A percentile compares a stretch with the other conserved stretches of the same genome.
These are phyloP conservation scores for Rutstroemia sp. DNA, from an alignment of 2,329 filamentous ascomycete genomes.

Conservation along the genomic window DNA sequence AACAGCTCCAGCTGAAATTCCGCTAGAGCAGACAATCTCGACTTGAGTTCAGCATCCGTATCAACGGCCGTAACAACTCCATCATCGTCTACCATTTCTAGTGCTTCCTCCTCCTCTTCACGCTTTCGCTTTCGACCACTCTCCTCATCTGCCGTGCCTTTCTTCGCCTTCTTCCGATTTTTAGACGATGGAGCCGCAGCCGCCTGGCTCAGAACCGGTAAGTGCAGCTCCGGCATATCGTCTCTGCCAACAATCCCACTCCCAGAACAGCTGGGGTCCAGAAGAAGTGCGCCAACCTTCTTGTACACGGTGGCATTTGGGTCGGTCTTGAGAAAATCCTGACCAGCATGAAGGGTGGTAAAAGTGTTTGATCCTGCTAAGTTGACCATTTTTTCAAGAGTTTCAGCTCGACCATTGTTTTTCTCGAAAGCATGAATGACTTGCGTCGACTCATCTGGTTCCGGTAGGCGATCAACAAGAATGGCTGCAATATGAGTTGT, in stretches of 20 bases:
- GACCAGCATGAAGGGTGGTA: conserved; percentile 62
- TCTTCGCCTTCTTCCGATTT: conserved; percentile 22
- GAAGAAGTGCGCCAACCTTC: conserved; percentile 70
- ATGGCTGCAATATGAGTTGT: conserved; percentile 88
- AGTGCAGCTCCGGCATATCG: conserved; percentile 60
- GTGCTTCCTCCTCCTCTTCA: conserved; percentile 21
- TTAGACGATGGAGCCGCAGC: conserved; percentile 23
- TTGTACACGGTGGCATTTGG: conserved; percentile 53
- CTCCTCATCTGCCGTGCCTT: conserved; percentile 15
- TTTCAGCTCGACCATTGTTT: conserved; percentile 62
- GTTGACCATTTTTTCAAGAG: conserved; percentile 76
- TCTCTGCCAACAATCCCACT: conserved; percentile 91
- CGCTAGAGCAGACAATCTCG: conserved; percentile 66
- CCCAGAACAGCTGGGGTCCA: conserved; percentile 93
- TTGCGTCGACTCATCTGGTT: conserved; percentile 27
- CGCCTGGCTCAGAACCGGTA: conserved; percentile 38
- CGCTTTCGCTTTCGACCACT: conserved; percentile 25
- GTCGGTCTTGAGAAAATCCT: conserved; percentile 76
- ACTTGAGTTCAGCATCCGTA: conserved; percentile 49
- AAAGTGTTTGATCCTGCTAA: conserved; percentile 62
- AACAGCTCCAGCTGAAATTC: conserved; percentile 77
- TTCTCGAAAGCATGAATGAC: conserved; percentile 75
- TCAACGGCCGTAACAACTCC: conserved; percentile 44
- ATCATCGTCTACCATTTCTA: conserved; percentile 45
- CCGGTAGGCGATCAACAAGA: conserved; percentile 35